A percentile compares a stretch with the other conserved stretches of the same genome.
phyloP scores from a whole-genome alignment of 805 yeast species.

The Cyberlindnera nakhonratchasimensis region DNA sequence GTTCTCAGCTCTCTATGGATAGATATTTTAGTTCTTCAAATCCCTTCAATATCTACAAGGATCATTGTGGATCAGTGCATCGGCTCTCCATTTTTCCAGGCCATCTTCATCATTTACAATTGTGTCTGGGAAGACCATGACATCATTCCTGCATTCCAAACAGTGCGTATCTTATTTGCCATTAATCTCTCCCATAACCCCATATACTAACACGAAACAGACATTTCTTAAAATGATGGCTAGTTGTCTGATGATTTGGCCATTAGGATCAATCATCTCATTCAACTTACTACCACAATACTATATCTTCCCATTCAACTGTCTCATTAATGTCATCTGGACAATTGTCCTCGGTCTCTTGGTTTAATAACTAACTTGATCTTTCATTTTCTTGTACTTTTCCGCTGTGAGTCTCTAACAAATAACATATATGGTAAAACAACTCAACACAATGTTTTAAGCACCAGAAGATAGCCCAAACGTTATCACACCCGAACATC shows the following conservation, averaged over 20 bases:
- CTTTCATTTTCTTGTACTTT: too few species aligned
- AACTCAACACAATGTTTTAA: too few species aligned
- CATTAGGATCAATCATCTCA: constrained; percentile 48
- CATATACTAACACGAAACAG: constrained; percentile 1
- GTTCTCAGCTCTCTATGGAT: constrained; percentile 54
- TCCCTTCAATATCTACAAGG: constrained; percentile 37
- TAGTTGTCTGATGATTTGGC: constrained; percentile 57
- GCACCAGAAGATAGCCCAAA: too few species aligned
- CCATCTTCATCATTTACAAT: constrained; percentile 44
- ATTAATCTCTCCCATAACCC: too few species aligned
- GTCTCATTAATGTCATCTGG: constrained; percentile 55
- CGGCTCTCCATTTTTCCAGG: constrained; percentile 55
- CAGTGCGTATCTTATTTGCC: constrained; percentile 20
- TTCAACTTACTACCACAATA: constrained; percentile 46
- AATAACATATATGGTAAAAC: too few species aligned
- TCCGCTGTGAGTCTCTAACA: too few species aligned
- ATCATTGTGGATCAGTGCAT: constrained; percentile 50
- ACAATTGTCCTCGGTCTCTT: constrained; percentile 43
- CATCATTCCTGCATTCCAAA: constrained; percentile 30
- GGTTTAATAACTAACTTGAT: constrained; percentile 18
- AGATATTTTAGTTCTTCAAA: constrained; percentile 37
- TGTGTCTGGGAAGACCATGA: constrained; percentile 54
- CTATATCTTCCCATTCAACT: constrained; percentile 56
- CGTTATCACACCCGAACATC: too few species aligned
- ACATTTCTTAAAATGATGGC: constrained; percentile 46